These are phyloP conservation scores for Phytopythium montanum DNA, from an alignment of 352 stramenopile genomes.

Conservation along the genomic window DNA sequence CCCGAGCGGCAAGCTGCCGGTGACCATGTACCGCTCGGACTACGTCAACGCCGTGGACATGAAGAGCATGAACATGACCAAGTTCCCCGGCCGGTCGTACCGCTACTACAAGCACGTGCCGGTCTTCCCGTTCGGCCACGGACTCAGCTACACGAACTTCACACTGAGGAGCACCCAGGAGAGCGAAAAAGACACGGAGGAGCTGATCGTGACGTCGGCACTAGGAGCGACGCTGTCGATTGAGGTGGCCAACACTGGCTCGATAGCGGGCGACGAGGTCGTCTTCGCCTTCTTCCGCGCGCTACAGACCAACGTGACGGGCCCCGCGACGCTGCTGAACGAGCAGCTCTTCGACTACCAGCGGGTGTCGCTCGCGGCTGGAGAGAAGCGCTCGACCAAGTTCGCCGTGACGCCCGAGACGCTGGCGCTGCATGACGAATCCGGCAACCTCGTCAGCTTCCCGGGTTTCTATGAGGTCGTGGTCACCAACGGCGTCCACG, in stretches of 20 bases:
- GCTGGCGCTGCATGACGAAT: conserved; percentile 54
- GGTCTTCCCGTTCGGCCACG: conserved; percentile 89
- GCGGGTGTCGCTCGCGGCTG: conserved; percentile 44
- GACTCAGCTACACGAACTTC: conserved; percentile 90
- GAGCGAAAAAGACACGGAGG: background rate
- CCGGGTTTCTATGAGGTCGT: conserved; percentile 76
- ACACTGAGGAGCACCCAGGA: conserved; percentile 13
- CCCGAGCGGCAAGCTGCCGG: conserved; percentile 76
- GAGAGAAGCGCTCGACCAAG: conserved; percentile 28
- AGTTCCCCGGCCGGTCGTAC: conserved; percentile 88
- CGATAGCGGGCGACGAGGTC: conserved; percentile 59
- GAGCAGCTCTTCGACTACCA: conserved; percentile 73
- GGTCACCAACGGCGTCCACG: conserved; percentile 64
- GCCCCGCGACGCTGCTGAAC: conserved; percentile 57
- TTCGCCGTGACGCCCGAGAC: conserved; percentile 44
- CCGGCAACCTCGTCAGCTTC: conserved; percentile 46
- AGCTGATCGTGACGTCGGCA: conserved; percentile 27
- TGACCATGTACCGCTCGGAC: conserved; percentile 85
- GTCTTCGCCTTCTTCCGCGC: conserved; percentile 77
- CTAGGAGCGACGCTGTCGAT: conserved; percentile 45
- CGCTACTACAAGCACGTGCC: conserved; percentile 88
- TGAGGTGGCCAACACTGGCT: conserved; percentile 54
- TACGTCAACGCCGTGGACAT: conserved; percentile 75
- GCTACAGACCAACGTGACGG: conserved; percentile 49
- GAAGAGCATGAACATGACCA: conserved; percentile 90